Evolutionary conservation across 257 asterid genomes (phyloP), one percentile per base, ranked within the genome.

Genomic region (Solanum peruvianum): DNA sequence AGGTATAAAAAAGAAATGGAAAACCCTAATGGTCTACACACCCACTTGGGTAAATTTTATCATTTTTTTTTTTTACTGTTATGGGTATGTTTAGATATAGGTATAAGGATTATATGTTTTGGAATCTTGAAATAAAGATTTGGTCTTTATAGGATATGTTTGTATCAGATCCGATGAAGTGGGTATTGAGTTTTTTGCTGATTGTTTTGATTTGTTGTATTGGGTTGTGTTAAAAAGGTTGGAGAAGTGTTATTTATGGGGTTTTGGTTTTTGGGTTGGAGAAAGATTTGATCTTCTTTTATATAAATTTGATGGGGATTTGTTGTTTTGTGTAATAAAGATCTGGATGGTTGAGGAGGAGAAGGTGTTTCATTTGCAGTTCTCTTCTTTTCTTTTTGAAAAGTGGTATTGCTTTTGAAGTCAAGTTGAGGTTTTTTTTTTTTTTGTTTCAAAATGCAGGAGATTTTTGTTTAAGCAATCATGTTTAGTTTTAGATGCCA

Each of bases 151-250:
- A 88, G 42, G 69, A 47, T 16, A 47, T 18, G 85, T 82, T 85
- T 29, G 89, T 87, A 86, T 87, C 95, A 95, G 96, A 94, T 95
- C 96, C 93, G 69, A 91, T 84, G 83, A 33, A 78, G 41, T 84
- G 77, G 83, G 86, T 62, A 88, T 85, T 78, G 87, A 81, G 73
- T 64, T 89, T 60, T 5, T 56, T 41, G 47, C 49, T 37, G 39
- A 12, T 88, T 87, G 85, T 89, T 77, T 60, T 87, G 89, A 88
- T 81, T 88, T 88, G 21, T 37, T 75, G 11, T 39, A 16, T 47
- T 80, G 25, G 16, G 37, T 29, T 47, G 42, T 47, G 9, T 27
- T 29, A 9, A 45, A 78, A 78, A 77, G 37, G 4, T 77, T 14
- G 56, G 62, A 42, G 49, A 77, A 80, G 64, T 80, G 9, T 47